Evolutionary conservation across 805 yeast genomes (phyloP), one percentile per base, ranked within the genome.

Genomic region (Spathaspora boniae): DNA sequence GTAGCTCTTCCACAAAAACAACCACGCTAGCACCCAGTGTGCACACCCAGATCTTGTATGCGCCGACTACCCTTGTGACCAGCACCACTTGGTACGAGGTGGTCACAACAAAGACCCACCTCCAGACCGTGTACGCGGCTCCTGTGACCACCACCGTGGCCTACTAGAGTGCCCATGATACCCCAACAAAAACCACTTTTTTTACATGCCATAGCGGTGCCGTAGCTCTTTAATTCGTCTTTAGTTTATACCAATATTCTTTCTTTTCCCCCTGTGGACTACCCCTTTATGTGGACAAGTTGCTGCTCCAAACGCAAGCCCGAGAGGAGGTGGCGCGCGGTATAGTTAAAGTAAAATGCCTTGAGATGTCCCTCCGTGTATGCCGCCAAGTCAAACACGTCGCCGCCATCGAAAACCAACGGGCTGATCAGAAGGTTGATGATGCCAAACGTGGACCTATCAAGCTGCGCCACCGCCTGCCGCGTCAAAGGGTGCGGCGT

Each of bases 401-500:
- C 74, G 1, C 72, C 74, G 2, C 63, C 60, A 8, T 40, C 20
- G 45, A 62, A 73, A 1, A 59, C 50, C 37, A 64, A 51, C n/a
- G 68, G 62, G 2, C 65, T 44, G 33, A 74, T 47, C 25, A 64
- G 64, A 3, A 67, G 50, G 43, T 64, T 72, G 3, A 75, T 56
- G 42, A 75, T 48, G 2, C 82, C 79, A 31, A 70, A 54, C 12
- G 54, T 45, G 24, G 71, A 54, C n/a, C 59, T 54, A 41, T 75
- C 73, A 40, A 75, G 58, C 33, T 69, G 71, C 6, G 48, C 48
- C 32, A 62, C 51, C 0, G 75, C 81, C 38, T 71, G 76, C 25
- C 59, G 50, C 0, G 82, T 72, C 33, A 74, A 54, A 0, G 66
- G 62, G 8, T 62, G 56, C 3, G 80, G 74, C 6, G 75, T 59